Evolutionary conservation across 129 eudicot species (phyloP).

Genomic region (Oenanthe sinensis): DNA sequence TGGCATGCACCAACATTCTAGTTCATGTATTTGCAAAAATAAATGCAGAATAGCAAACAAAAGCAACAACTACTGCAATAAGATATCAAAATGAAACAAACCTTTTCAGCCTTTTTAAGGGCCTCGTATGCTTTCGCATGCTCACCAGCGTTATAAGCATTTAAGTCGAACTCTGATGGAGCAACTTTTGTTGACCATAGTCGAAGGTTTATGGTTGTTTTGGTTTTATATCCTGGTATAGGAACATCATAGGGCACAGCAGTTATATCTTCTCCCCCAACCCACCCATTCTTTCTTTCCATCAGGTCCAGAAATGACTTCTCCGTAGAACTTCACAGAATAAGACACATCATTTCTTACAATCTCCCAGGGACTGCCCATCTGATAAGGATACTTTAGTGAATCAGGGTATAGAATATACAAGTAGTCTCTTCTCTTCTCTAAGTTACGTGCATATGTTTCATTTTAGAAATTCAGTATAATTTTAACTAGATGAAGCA

Average conservation of each 20-base stretch:
- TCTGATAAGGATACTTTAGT: slow-evolving; percentile 25
- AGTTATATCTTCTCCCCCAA: slow-evolving; percentile 68
- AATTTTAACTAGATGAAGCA: neutral
- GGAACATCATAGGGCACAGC: slow-evolving; percentile 91
- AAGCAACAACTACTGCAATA: neutral
- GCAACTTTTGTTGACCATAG: slow-evolving; percentile 72
- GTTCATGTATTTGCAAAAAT: neutral
- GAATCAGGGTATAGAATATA: neutral
- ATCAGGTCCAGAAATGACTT: slow-evolving; percentile 45
- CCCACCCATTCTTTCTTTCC: slow-evolving; percentile 72
- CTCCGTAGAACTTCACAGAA: slow-evolving; percentile 58
- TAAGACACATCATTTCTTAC: slow-evolving; percentile 54
- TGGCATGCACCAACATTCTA: neutral
- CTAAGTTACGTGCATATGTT: neutral
- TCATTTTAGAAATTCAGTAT: neutral
- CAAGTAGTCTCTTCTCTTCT: neutral
- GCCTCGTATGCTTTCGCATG: slow-evolving; percentile 69
- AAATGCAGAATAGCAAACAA: neutral
- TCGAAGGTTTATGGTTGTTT: slow-evolving; percentile 66
- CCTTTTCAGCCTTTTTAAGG: slow-evolving; percentile 65
- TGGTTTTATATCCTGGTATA: slow-evolving; percentile 77
- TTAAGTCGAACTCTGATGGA: slow-evolving; percentile 49
- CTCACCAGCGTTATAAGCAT: slow-evolving; percentile 66
- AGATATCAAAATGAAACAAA: slow-evolving; percentile 5
- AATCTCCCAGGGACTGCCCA: slow-evolving; percentile 77